These are phyloP conservation scores for Linum usitatissimum DNA, from an alignment of 345 rosid genomes.

Conservation along the genomic window DNA sequence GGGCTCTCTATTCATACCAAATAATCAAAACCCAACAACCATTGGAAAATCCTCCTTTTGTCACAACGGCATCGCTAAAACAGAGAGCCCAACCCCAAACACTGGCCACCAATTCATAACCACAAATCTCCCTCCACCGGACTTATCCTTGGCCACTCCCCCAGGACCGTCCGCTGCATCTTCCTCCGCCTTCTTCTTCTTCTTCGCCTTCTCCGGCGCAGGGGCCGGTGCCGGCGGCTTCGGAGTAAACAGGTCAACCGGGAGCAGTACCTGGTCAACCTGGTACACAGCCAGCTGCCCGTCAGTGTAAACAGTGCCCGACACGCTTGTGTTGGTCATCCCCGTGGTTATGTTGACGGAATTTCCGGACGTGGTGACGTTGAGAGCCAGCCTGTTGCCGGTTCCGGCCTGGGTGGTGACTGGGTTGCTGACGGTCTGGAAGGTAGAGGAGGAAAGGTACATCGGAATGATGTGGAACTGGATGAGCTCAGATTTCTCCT, in stretches of 20 bases:
- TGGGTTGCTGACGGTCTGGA: conserved; percentile 38
- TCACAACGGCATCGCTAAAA: neutral
- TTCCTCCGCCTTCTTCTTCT: neutral
- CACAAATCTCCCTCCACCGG: neutral
- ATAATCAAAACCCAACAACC: too few relatives aligned
- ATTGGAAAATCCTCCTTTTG: neutral
- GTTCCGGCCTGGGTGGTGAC: conserved; percentile 33
- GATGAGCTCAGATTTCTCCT: conserved; percentile 24
- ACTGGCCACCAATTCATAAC: neutral
- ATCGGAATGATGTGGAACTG: conserved; percentile 32
- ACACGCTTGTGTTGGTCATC: conserved; percentile 29
- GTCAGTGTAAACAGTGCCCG: conserved; percentile 11
- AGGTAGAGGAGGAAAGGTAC: conserved; percentile 24
- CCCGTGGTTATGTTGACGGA: conserved; percentile 37
- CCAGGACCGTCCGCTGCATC: neutral
- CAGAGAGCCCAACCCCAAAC: neutral
- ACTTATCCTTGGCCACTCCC: neutral
- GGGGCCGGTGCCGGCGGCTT: conserved; percentile 4
- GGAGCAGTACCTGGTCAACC: conserved; percentile 3
- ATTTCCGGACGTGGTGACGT: conserved; percentile 23
- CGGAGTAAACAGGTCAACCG: neutral
- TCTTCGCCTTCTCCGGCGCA: conserved; percentile 4
- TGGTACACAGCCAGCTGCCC: conserved; percentile 1
- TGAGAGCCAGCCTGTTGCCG: conserved; percentile 19
- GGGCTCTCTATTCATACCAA: too few relatives aligned